Evolutionary conservation across 2,329 filamentous ascomycete species (phyloP).

Genomic region (Alternaria burnsii): DNA sequence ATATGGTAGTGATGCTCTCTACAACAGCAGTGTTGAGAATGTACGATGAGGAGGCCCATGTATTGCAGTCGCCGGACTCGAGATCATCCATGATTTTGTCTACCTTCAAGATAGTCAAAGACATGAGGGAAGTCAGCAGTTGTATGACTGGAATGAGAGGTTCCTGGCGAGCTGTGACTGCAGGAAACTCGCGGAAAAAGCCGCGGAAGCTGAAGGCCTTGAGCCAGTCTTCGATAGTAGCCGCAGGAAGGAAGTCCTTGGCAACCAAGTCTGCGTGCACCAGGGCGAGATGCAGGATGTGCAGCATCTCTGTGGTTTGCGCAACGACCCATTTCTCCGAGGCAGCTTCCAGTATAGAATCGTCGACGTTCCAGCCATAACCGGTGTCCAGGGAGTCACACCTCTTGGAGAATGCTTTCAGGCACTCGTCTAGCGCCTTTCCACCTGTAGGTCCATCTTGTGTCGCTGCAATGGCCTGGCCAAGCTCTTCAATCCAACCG

Average conservation of each 20-base stretch:
- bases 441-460: slow-evolving; percentile 43
- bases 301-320: slow-evolving; percentile 73
- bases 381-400: slow-evolving; percentile 56
- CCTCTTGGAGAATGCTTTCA: slow-evolving; percentile 60
- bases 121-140: slow-evolving; percentile 73
- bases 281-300: slow-evolving; percentile 77
- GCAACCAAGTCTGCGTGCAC: slow-evolving; percentile 68
- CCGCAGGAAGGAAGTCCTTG: slow-evolving; percentile 41
- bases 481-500: slow-evolving; percentile 46
- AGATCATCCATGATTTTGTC: slow-evolving; percentile 65
- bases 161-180: slow-evolving; percentile 47
- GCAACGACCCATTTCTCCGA: slow-evolving; percentile 70
- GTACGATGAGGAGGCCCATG: slow-evolving; percentile 62
- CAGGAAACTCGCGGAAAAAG: slow-evolving; percentile 73
- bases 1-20: slow-evolving; percentile 75
- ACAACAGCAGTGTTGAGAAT: slow-evolving; percentile 74
- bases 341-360: slow-evolving; percentile 62
- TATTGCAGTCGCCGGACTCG: slow-evolving; percentile 33
- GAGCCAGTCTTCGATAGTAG: slow-evolving; percentile 48
- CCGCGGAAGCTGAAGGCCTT: slow-evolving; percentile 32
- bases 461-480: slow-evolving; percentile 36
- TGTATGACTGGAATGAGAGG: slow-evolving; percentile 70
- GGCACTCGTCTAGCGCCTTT: slow-evolving; percentile 48
- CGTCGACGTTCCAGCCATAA: slow-evolving; percentile 58
- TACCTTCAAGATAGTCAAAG: slow-evolving; percentile 75